These are phyloP conservation scores for Globisporangium emineosum DNA, from an alignment of 352 stramenopile species.

Conservation along the genomic window DNA sequence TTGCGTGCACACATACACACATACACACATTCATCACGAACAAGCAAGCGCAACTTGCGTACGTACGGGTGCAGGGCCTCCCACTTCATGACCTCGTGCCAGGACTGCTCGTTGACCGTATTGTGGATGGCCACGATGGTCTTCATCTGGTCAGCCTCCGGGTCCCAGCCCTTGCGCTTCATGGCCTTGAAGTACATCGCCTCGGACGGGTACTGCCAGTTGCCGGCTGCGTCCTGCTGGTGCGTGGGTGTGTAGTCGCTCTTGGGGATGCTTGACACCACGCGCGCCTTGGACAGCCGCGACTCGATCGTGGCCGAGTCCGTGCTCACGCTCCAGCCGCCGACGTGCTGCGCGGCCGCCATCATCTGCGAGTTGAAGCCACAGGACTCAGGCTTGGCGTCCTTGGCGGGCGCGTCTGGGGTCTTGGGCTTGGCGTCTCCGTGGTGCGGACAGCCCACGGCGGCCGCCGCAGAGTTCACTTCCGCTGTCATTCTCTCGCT, in stretches of 20 bases:
- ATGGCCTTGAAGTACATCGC: slow-evolving; percentile 98
- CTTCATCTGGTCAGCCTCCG: slow-evolving; percentile 90
- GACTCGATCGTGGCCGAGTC: slow-evolving; percentile 19
- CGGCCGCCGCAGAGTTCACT: slow-evolving; percentile 57
- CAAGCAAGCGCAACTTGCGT: background rate
- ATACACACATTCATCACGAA: too few species aligned
- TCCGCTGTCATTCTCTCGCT: slow-evolving; percentile 54
- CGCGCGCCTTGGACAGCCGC: slow-evolving; percentile 80
- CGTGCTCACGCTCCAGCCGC: slow-evolving; percentile 31
- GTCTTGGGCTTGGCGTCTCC: slow-evolving; percentile 11
- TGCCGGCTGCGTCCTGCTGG: slow-evolving; percentile 42
- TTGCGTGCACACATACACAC: background rate
- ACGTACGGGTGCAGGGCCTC: slow-evolving; percentile 71
- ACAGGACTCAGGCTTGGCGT: slow-evolving; percentile 17
- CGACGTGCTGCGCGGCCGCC: slow-evolving; percentile 39
- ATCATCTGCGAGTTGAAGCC: slow-evolving; percentile 68
- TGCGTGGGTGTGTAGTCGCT: slow-evolving; percentile 72
- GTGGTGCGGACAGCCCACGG: slow-evolving; percentile 45
- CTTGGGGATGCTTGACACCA: slow-evolving; percentile 95
- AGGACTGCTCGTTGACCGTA: slow-evolving; percentile 96
- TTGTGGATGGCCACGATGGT: slow-evolving; percentile 98
- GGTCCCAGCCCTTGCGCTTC: slow-evolving; percentile 95
- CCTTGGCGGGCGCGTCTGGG: background rate
- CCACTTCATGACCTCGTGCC: slow-evolving; percentile 91
- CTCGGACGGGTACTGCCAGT: slow-evolving; percentile 97